Evolutionary conservation across 2,329 filamentous ascomycete species (phyloP).

Genomic region (Aspergillus chevalieri): DNA sequence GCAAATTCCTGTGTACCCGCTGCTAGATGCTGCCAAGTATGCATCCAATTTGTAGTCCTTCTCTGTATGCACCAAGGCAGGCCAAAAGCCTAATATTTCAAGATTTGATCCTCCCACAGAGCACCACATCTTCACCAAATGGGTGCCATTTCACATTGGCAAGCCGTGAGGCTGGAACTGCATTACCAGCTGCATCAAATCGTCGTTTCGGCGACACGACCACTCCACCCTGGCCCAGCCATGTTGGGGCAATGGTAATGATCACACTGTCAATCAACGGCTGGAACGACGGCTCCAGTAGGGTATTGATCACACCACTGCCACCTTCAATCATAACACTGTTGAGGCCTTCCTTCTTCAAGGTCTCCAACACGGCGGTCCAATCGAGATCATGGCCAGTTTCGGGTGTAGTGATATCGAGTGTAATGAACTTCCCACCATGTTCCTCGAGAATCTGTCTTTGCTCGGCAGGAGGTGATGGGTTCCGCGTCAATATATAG

Average conservation of each 20-base stretch:
- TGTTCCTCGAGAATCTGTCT: slow-evolving; percentile 19
- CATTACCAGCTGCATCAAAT: slow-evolving; percentile 43
- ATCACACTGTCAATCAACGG: slow-evolving; percentile 66
- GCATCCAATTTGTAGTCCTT: not conserved
- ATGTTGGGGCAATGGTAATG: slow-evolving; percentile 81
- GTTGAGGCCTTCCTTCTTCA: slow-evolving; percentile 53
- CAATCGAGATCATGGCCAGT: slow-evolving; percentile 43
- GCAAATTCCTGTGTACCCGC: not conserved
- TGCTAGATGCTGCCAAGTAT: not conserved
- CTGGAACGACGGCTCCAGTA: slow-evolving; percentile 56
- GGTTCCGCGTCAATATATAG: slow-evolving; percentile 52
- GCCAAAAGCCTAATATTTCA: not conserved
- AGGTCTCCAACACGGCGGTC: slow-evolving; percentile 52
- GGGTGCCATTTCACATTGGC: slow-evolving; percentile 65
- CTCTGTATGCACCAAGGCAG: not conserved
- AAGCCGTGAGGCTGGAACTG: slow-evolving; percentile 55
- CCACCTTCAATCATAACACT: slow-evolving; percentile 93
- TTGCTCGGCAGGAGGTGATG: slow-evolving; percentile 9
- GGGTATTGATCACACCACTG: slow-evolving; percentile 69
- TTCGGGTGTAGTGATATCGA: slow-evolving; percentile 12
- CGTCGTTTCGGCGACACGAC: slow-evolving; percentile 63
- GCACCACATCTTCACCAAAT: slow-evolving; percentile 71
- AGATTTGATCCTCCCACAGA: slow-evolving; percentile 58
- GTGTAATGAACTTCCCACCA: slow-evolving; percentile 26
- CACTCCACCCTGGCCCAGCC: slow-evolving; percentile 75